A percentile compares a stretch with the other conserved stretches of the same genome.
Evolutionary conservation across 176 grass and related monocot genomes (phyloP).

Genomic region (Eleusine coracana): DNA sequence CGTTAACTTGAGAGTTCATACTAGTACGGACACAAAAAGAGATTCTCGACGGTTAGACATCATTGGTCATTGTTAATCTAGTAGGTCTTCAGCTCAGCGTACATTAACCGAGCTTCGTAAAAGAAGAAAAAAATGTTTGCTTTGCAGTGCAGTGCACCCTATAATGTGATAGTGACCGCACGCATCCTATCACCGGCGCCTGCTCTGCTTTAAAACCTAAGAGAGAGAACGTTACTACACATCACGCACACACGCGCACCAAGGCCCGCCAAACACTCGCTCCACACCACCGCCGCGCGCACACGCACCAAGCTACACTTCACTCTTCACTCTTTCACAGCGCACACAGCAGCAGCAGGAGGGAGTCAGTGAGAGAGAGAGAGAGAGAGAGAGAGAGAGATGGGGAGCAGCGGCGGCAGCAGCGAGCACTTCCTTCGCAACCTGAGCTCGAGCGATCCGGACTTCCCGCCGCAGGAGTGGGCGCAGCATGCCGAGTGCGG

Average conservation of each 20-base stretch:
- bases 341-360: neutral
- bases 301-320: constrained; percentile 5
- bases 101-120: too few species aligned
- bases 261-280: constrained; percentile 16
- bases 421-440: constrained; percentile 77
- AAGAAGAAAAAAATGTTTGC: too few species aligned
- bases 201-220: constrained; percentile 40
- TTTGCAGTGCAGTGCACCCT: too few species aligned
- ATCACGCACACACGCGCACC: constrained; percentile 42
- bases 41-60: too few species aligned
- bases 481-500: constrained; percentile 19
- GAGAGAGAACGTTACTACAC: constrained; percentile 25
- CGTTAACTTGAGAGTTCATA: too few species aligned
- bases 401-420: constrained; percentile 62
- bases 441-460: constrained; percentile 49
- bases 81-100: too few species aligned
- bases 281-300: constrained; percentile 12
- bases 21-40: too few species aligned
- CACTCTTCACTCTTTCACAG: neutral
- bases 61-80: too few species aligned
- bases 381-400: constrained; percentile 5
- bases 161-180: too few species aligned
- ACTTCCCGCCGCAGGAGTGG: constrained; percentile 35
- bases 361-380: too few species aligned
- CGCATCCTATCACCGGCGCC: neutral